A percentile compares a stretch with the other conserved stretches of the same genome.
phyloP scores from a whole-genome alignment of 108 stramenopile species.

The Ochromonas danica region DNA sequence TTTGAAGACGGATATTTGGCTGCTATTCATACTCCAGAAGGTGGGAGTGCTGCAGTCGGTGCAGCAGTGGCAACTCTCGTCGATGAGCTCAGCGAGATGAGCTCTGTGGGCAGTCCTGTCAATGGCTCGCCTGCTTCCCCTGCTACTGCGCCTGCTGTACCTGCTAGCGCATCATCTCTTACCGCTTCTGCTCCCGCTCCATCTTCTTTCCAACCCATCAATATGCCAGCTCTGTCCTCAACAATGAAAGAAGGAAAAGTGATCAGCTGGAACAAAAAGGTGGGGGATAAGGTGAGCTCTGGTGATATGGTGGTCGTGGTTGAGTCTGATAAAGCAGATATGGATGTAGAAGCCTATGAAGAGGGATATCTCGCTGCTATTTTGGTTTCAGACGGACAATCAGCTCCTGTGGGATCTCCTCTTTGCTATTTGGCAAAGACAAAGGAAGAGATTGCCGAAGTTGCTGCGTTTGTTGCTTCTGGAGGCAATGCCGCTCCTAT shows the following conservation, averaged over 20 bases:
- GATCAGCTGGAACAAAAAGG: constrained; percentile 86
- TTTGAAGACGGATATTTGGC: constrained; percentile 62
- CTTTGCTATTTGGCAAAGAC: constrained; percentile 81
- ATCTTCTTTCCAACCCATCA: constrained; percentile 39
- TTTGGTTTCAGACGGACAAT: constrained; percentile 81
- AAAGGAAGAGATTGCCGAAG: constrained; percentile 70
- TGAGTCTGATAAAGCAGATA: constrained; percentile 96
- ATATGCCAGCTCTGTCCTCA: constrained; percentile 92
- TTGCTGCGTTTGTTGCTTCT: constrained; percentile 58
- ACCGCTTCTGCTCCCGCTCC: not conserved
- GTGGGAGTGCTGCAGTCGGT: constrained; percentile 5
- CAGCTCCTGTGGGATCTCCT: constrained; percentile 78
- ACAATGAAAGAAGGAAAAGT: constrained; percentile 95
- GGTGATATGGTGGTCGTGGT: constrained; percentile 95
- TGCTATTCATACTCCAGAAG: constrained; percentile 19
- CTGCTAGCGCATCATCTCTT: not conserved
- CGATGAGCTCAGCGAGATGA: not conserved
- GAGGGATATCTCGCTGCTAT: constrained; percentile 90
- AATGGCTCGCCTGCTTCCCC: not conserved
- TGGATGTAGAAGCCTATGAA: constrained; percentile 86
- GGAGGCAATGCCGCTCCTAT: not conserved
- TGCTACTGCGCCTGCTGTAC: constrained; percentile 22
- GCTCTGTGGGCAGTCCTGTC: not conserved
- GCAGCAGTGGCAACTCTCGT: constrained; percentile 6
- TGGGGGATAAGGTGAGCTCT: constrained; percentile 80